Percentiles rank a stretch among this genome's conserved stretches.
phyloP scores from a whole-genome alignment of 1,139 yeast species.

The Candida dubliniensis region DNA sequence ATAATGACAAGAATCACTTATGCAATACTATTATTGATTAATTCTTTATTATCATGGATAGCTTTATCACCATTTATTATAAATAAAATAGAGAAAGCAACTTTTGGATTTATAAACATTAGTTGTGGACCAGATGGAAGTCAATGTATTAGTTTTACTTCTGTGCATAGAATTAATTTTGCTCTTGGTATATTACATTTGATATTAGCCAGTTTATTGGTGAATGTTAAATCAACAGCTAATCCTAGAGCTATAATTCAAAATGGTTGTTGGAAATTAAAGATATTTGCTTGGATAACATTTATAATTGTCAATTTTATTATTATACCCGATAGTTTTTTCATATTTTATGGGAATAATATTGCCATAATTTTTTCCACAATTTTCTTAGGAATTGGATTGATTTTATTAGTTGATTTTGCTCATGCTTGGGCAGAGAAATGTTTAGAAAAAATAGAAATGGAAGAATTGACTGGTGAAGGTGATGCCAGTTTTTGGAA shows the following conservation, averaged over 20 bases:
- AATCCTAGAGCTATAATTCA: conserved; percentile 84
- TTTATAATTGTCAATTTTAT: conserved; percentile 65
- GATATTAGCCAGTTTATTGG: conserved; percentile 61
- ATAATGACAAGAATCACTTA: conserved; percentile 72
- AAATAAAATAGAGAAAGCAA: conserved; percentile 69
- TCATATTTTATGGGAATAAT: conserved; percentile 87
- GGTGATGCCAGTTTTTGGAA: conserved; percentile 73
- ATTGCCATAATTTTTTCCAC: conserved; percentile 84
- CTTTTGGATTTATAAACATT: conserved; percentile 65
- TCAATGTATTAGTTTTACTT: conserved; percentile 89
- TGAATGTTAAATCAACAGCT: conserved; percentile 74
- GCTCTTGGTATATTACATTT: conserved; percentile 84
- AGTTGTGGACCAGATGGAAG: conserved; percentile 72
- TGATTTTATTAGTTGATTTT: conserved; percentile 88
- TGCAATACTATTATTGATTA: conserved; percentile 73
- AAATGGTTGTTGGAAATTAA: conserved; percentile 88
- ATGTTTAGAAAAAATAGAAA: conserved; percentile 86
- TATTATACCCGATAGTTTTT: conserved; percentile 79
- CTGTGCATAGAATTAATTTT: conserved; percentile 87
- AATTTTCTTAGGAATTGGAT: conserved; percentile 82
- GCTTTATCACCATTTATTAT: conserved; percentile 83
- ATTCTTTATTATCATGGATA: conserved; percentile 87
- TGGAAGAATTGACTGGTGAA: conserved; percentile 69
- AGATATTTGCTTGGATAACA: conserved; percentile 60
- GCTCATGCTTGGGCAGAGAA: conserved; percentile 99